Evolutionary conservation across 306 rosid genomes (phyloP).

Genomic region (Rosa chinensis): DNA sequence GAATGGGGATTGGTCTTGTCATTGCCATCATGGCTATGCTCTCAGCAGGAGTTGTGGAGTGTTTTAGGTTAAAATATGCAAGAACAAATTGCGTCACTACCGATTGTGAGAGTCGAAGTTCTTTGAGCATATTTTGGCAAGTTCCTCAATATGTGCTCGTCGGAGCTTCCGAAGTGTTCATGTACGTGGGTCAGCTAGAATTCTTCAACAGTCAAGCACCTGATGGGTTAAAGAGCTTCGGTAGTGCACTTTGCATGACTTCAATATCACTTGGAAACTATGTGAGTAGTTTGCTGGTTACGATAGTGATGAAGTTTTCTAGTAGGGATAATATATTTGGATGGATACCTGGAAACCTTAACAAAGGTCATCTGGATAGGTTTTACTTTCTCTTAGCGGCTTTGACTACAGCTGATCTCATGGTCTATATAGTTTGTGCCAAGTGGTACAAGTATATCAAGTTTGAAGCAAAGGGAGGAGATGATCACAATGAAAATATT

Average conservation of each 20-base stretch:
- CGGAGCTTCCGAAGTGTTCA: slow-evolving; percentile 80
- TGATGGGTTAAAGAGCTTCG: slow-evolving; percentile 75
- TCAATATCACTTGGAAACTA: slow-evolving; percentile 79
- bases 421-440: slow-evolving; percentile 52
- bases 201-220: slow-evolving; percentile 78
- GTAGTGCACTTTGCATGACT: slow-evolving; percentile 83
- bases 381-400: slow-evolving; percentile 71
- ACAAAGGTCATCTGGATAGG: slow-evolving; percentile 63
- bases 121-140: slow-evolving; percentile 70
- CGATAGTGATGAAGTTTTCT: slow-evolving; percentile 68
- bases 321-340: slow-evolving; percentile 50
- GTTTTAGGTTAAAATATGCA: slow-evolving; percentile 46
- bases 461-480: slow-evolving; percentile 45
- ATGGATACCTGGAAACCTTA: slow-evolving; percentile 76
- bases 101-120: slow-evolving; percentile 42
- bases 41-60: slow-evolving; percentile 64
- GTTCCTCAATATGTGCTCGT: slow-evolving; percentile 62
- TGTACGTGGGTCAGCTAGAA: slow-evolving; percentile 78
- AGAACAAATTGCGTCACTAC: slow-evolving; percentile 18
- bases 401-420: slow-evolving; percentile 56
- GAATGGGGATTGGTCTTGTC: slow-evolving; percentile 79
- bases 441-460: slow-evolving; percentile 66
- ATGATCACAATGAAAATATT: neutral
- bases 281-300: slow-evolving; percentile 64
- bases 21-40: slow-evolving; percentile 63